Percentiles rank a stretch among this genome's conserved stretches.
Conservation (phyloP, 78 protist genomes). For the Emiliania huxleyi region DNA sequence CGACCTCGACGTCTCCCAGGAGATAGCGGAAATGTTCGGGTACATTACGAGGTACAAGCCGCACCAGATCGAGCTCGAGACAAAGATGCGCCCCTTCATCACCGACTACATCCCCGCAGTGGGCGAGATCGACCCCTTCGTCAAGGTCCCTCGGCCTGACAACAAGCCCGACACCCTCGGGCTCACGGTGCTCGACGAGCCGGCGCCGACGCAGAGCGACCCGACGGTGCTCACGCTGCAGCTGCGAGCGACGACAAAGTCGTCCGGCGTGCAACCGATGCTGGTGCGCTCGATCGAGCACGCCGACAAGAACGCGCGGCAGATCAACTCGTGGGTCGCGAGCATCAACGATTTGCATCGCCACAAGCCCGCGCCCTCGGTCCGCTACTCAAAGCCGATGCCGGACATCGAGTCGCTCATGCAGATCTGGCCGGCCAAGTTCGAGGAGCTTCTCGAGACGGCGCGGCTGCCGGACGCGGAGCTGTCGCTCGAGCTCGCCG, state of each 20-base stretch:
- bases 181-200: conserved; percentile 76
- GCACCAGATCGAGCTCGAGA: conserved; percentile 55
- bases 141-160: conserved; percentile 70
- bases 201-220: conserved; percentile 61
- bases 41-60: conserved; percentile 65
- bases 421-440: conserved; percentile 68
- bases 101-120: conserved; percentile 82
- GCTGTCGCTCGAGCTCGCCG: conserved; percentile 42
- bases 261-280: background rate
- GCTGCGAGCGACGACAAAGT: background rate
- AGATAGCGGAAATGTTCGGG: conserved; percentile 64
- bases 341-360: background rate
- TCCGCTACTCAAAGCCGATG: conserved; percentile 66
- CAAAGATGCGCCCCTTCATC: conserved; percentile 72
- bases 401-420: conserved; percentile 75
- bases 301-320: conserved; percentile 64
- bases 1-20: conserved; percentile 19
- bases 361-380: background rate
- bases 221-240: conserved; percentile 47
- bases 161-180: conserved; percentile 57
- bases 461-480: conserved; percentile 46
- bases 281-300: conserved; percentile 50
- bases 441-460: conserved; percentile 48
- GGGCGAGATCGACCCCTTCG: conserved; percentile 31
- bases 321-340: conserved; percentile 57